A percentile compares a stretch with the other conserved stretches of the same genome.
Evolutionary conservation across 2,329 filamentous ascomycete genomes (phyloP).

Genomic region (Neonectria punicea): DNA sequence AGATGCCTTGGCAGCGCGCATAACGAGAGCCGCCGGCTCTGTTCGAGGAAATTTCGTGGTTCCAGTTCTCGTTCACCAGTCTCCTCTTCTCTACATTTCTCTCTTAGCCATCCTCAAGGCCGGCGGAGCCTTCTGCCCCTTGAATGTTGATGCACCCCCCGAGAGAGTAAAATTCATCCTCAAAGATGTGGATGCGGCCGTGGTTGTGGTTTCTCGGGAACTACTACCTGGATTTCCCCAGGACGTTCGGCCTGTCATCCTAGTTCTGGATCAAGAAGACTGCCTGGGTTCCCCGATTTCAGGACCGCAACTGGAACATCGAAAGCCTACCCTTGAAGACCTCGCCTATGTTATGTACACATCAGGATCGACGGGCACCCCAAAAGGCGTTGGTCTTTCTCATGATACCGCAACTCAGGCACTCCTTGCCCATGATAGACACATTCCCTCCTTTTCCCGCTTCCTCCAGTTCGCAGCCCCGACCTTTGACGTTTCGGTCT

Average conservation of each 20-base stretch:
- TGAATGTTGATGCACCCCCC: conserved; percentile 79
- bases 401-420: conserved; percentile 85
- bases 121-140: conserved; percentile 86
- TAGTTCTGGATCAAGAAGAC: conserved; percentile 50
- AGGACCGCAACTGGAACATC: conserved; percentile 20
- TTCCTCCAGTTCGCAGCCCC: conserved; percentile 94
- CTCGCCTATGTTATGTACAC: conserved; percentile 95
- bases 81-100: conserved; percentile 79
- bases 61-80: conserved; percentile 82
- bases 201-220: conserved; percentile 72
- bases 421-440: conserved; percentile 80
- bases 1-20: conserved; percentile 63
- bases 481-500: conserved; percentile 94
- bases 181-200: conserved; percentile 75
- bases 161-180: conserved; percentile 85
- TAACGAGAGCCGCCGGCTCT: conserved; percentile 44
- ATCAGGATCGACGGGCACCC: conserved; percentile 87
- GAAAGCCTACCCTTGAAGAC: conserved; percentile 47
- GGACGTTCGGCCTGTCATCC: conserved; percentile 45
- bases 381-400: conserved; percentile 87
- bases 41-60: conserved; percentile 62
- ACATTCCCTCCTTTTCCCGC: conserved; percentile 79
- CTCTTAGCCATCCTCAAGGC: conserved; percentile 82
- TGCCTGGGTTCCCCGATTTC: conserved; percentile 1
- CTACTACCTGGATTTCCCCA: conserved; percentile 54